Evolutionary conservation across 1,284 basidiomycete species (phyloP).

Genomic region (Ceratobasidium sp.): DNA sequence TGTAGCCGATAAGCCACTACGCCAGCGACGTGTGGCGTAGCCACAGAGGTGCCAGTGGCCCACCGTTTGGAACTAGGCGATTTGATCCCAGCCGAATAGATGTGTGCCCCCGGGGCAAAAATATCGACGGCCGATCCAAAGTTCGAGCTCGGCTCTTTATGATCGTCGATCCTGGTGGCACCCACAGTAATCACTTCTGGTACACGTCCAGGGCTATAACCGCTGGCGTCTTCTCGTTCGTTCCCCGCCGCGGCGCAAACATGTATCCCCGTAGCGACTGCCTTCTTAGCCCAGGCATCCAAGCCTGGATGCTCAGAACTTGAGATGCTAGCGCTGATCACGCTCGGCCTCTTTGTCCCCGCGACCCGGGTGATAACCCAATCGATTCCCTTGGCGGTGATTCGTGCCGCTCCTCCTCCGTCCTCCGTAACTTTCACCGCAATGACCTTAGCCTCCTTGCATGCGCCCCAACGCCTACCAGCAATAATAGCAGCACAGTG

Average conservation of each 20-base stretch:
- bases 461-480: no score
- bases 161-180: constrained; percentile 56
- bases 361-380: constrained; percentile 30
- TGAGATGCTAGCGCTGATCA: constrained; percentile 48
- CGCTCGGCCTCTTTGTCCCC: constrained; percentile 42
- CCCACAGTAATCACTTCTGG: constrained; percentile 57
- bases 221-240: constrained; percentile 56
- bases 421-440: constrained; percentile 98
- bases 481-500: not conserved
- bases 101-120: constrained; percentile 58
- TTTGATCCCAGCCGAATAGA: constrained; percentile 50
- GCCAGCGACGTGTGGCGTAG: constrained; percentile 47
- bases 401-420: constrained; percentile 92
- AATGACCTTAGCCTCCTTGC: constrained; percentile 64
- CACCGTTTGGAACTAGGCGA: constrained; percentile 19
- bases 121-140: constrained; percentile 57
- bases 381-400: constrained; percentile 48
- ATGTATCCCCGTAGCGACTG: constrained; percentile 43
- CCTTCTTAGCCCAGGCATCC: constrained; percentile 24
- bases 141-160: constrained; percentile 64
- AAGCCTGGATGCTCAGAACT: constrained; percentile 36
- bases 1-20: constrained; percentile 46
- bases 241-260: constrained; percentile 51
- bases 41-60: constrained; percentile 48
- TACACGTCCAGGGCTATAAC: constrained; percentile 57